Percentiles rank a stretch among this genome's conserved stretches.
Evolutionary conservation across 306 rosid species (phyloP).

Genomic region (Vicia villosa): DNA sequence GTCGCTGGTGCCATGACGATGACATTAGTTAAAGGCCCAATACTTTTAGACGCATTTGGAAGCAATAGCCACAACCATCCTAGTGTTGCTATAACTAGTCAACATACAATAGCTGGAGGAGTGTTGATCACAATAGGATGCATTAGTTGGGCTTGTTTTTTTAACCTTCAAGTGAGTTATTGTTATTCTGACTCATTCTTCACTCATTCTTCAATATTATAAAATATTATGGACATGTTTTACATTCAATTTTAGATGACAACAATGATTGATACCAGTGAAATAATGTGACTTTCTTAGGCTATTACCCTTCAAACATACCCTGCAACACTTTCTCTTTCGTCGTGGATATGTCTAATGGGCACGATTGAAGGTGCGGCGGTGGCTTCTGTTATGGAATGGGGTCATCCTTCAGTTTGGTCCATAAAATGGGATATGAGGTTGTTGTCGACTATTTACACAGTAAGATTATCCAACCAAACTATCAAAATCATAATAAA

Average conservation of each 20-base stretch:
- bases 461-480: slow-evolving; percentile 40
- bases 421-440: slow-evolving; percentile 58
- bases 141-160: slow-evolving; percentile 78
- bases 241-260: too few relatives aligned
- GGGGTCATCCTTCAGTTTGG: slow-evolving; percentile 66
- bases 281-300: slow-evolving; percentile 46
- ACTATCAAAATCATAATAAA: too few relatives aligned
- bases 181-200: too few relatives aligned
- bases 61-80: slow-evolving; percentile 27
- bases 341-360: slow-evolving; percentile 86
- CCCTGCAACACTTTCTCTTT: slow-evolving; percentile 85
- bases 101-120: slow-evolving; percentile 64
- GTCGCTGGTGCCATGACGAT: slow-evolving; percentile 88
- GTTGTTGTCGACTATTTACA: slow-evolving; percentile 57
- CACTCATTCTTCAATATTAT: too few relatives aligned
- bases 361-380: slow-evolving; percentile 76
- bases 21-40: slow-evolving; percentile 81
- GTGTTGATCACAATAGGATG: slow-evolving; percentile 71
- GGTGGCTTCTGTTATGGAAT: slow-evolving; percentile 74
- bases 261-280: too few relatives aligned
- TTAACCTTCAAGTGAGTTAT: slow-evolving; percentile 67
- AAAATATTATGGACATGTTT: not conserved
- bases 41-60: slow-evolving; percentile 51
- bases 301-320: slow-evolving; percentile 69
- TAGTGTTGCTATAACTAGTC: slow-evolving; percentile 39